Conservation (phyloP, 352 stramenopile genomes). For the Pythium aphanidermatum region DNA sequence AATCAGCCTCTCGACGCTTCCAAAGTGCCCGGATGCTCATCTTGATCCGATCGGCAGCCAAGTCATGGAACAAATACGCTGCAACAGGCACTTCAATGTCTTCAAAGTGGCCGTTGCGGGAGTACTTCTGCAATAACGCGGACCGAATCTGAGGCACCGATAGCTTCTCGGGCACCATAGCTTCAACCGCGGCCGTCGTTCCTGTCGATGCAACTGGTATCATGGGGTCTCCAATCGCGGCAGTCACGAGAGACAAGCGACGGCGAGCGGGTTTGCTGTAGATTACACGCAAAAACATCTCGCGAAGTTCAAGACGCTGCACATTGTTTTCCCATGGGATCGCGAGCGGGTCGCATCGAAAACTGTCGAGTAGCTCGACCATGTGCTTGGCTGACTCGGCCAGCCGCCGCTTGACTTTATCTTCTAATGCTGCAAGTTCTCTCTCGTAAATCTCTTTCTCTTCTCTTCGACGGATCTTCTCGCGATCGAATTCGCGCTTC, state of each 20-base stretch:
- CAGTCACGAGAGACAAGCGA: slow-evolving; percentile 14
- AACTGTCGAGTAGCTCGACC: slow-evolving; percentile 54
- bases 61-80: slow-evolving; percentile 31
- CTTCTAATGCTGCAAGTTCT: slow-evolving; percentile 56
- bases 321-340: slow-evolving; percentile 51
- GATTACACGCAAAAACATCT: slow-evolving; percentile 51
- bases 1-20: slow-evolving; percentile 14
- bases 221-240: slow-evolving; percentile 5
- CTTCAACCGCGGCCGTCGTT: slow-evolving; percentile 24
- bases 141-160: slow-evolving; percentile 44
- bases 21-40: slow-evolving; percentile 19
- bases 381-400: slow-evolving; percentile 67
- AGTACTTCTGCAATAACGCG: slow-evolving; percentile 71
- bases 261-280: slow-evolving; percentile 49
- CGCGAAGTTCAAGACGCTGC: slow-evolving; percentile 41
- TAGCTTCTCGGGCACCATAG: slow-evolving; percentile 41
- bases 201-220: neutral
- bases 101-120: slow-evolving; percentile 74
- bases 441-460: slow-evolving; percentile 69
- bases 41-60: slow-evolving; percentile 26
- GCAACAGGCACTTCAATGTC: slow-evolving; percentile 14
- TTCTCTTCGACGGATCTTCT: slow-evolving; percentile 41
- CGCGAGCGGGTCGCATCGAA: slow-evolving; percentile 38
- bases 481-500: slow-evolving; percentile 66
- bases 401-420: slow-evolving; percentile 70